Evolutionary conservation across 805 yeast species (phyloP), one percentile per base, ranked within the genome.

Genomic region (Spathaspora passalidarum): DNA sequence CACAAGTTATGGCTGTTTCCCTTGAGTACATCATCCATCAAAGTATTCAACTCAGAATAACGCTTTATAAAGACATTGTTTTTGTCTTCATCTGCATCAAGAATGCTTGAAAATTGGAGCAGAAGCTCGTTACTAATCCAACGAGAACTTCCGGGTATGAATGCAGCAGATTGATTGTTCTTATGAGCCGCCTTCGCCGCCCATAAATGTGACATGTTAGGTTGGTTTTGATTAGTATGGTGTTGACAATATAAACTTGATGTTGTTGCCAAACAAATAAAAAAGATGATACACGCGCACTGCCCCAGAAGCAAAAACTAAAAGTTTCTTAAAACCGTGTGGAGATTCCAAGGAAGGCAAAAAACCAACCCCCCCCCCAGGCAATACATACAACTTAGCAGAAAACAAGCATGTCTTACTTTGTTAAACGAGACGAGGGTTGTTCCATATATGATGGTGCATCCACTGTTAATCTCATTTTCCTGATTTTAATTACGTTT

Each of bases 401-500:
- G n/a, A n/a, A n/a, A n/a, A n/a, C n/a, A 32, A 36, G 6, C 6
- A 22, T 38, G 29, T 14, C 17, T 10, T 38, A 38, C 19, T 38
- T 20, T 38, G 21, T 25, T 8, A 39, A 16, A 25, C 11, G 42
- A 25, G 42, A 25, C 19, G 50, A 44, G 35, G 47, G 32, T 14
- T 80, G 84, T 55, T 49, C 64, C 1, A 65, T 69, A 11, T 80
- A 66, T 56, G 66, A 68, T 40, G 66, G 73, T n/a, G 86, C 87
- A 0, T 75, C 82, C 1, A 55, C 55, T 1, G 51, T 71, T 25
- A 78, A 77, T 49, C 76, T 85, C 39, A 53, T 65, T 2, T 54
- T 81, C 9, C 78, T 88, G 21, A 48, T 79, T 0, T 42, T 69
- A 4, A 75, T 88, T 26, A 82, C 89, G 0, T 41, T 78, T 1